phyloP scores from a whole-genome alignment of 1,139 yeast genomes.

The Yamadazyma oceani region DNA sequence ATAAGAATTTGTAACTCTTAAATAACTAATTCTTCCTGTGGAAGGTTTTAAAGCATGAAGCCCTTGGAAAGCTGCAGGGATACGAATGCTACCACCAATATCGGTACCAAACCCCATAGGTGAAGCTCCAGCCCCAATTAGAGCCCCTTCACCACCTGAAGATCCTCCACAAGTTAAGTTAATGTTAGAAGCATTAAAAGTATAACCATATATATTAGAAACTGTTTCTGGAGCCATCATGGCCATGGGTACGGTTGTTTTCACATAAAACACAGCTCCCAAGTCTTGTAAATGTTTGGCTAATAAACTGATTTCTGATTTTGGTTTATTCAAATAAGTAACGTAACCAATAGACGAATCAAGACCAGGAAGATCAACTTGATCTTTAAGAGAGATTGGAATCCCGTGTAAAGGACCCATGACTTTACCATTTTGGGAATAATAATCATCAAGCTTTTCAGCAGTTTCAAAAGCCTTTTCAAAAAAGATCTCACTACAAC shows the following conservation, averaged over 20 bases:
- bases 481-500: slow-evolving; percentile 32
- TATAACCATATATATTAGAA: slow-evolving; percentile 48
- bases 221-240: slow-evolving; percentile 53
- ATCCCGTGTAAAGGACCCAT: slow-evolving; percentile 67
- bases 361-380: slow-evolving; percentile 45
- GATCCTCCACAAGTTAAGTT: slow-evolving; percentile 54
- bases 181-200: slow-evolving; percentile 47
- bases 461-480: slow-evolving; percentile 30
- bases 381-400: slow-evolving; percentile 62
- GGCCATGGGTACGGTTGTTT: slow-evolving; percentile 60
- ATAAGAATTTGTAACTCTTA: slow-evolving; percentile 15
- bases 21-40: slow-evolving; percentile 13
- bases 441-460: slow-evolving; percentile 36
- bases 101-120: slow-evolving; percentile 40
- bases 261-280: slow-evolving; percentile 58
- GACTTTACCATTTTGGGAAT: slow-evolving; percentile 29
- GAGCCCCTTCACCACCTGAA: slow-evolving; percentile 63
- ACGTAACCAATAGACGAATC: slow-evolving; percentile 48
- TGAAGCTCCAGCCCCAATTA: slow-evolving; percentile 51
- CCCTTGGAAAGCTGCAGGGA: slow-evolving; percentile 19
- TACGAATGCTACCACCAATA: slow-evolving; percentile 22
- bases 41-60: slow-evolving; percentile 20
- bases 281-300: slow-evolving; percentile 40
- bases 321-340: slow-evolving; percentile 28
- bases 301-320: slow-evolving; percentile 36